These are phyloP conservation scores for Boletellus ananas DNA, from an alignment of 768 basidiomycete species.

Conservation along the genomic window DNA sequence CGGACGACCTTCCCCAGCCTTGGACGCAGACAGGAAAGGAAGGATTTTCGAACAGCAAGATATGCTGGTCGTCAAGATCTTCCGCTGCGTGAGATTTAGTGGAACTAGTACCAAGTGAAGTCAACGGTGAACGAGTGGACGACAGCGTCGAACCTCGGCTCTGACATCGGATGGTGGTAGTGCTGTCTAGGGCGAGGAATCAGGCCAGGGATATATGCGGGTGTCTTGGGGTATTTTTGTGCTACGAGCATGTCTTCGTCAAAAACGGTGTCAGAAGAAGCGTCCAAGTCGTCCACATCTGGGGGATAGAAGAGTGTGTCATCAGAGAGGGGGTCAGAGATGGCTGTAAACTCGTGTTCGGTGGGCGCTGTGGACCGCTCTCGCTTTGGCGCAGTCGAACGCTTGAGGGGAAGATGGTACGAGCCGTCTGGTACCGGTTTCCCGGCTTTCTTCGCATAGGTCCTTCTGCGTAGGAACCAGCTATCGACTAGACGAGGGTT, in stretches of 20 bases:
- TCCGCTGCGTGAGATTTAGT: neutral
- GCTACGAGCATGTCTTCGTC: constrained; percentile 4
- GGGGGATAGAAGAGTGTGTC: constrained; percentile 19
- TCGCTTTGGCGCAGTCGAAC: constrained; percentile 4
- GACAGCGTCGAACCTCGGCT: constrained; percentile 17
- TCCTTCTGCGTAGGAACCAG: constrained; percentile 28
- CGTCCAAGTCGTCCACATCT: constrained; percentile 5
- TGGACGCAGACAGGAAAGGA: constrained; percentile 17
- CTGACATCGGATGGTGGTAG: neutral
- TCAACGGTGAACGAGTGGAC: constrained; percentile 7
- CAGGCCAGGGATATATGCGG: constrained; percentile 20
- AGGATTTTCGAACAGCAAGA: neutral
- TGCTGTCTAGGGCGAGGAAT: neutral
- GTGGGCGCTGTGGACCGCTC: constrained; percentile 4
- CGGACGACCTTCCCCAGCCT: constrained; percentile 5
- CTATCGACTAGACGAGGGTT: constrained; percentile 15
- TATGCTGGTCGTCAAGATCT: neutral
- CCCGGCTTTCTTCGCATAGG: constrained; percentile 22
- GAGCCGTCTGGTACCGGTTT: constrained; percentile 13
- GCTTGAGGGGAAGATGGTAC: constrained; percentile 22
- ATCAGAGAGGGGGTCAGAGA: constrained; percentile 18
- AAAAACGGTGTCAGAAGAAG: constrained; percentile 23
- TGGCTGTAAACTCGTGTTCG: neutral
- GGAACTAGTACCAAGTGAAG: constrained; percentile 9
- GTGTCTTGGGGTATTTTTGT: neutral